Evolutionary conservation across 768 basidiomycete species (phyloP).

Genomic region (Hypsizygus marmoreus): DNA sequence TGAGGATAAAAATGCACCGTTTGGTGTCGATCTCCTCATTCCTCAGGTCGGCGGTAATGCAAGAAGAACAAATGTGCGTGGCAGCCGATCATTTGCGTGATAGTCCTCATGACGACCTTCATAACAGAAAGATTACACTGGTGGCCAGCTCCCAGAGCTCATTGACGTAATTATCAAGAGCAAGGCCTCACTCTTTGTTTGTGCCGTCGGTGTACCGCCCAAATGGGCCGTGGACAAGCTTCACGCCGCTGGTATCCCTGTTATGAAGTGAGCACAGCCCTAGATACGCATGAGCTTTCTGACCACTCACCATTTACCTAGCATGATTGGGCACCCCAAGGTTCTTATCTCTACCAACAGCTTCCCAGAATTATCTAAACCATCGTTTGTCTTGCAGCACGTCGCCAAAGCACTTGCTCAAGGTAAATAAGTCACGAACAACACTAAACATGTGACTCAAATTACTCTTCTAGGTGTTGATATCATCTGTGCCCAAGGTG

Average conservation of each 20-base stretch:
- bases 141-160: constrained; percentile 74
- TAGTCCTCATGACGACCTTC: constrained; percentile 13
- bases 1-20: constrained; percentile 74
- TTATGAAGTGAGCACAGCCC: constrained; percentile 72
- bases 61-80: constrained; percentile 71
- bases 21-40: constrained; percentile 82
- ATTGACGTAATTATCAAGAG: constrained; percentile 77
- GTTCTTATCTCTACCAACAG: constrained; percentile 29
- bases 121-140: constrained; percentile 67
- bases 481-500: constrained; percentile 86
- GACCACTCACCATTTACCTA: constrained; percentile 26
- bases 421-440: constrained; percentile 35
- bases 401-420: constrained; percentile 74
- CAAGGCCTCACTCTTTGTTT: constrained; percentile 78
- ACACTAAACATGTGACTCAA: constrained; percentile 1
- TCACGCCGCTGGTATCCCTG: constrained; percentile 74
- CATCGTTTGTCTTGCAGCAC: constrained; percentile 44
- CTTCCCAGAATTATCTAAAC: constrained; percentile 3
- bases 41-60: constrained; percentile 84
- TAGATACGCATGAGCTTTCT: not conserved
- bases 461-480: constrained; percentile 62
- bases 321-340: constrained; percentile 88
- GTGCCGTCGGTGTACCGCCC: constrained; percentile 83
- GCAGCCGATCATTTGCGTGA: not conserved
- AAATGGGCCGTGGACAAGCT: constrained; percentile 80